Base-by-base conservation (phyloP, 164 flowering plant species). In the Stephania cephalantha region DNA sequence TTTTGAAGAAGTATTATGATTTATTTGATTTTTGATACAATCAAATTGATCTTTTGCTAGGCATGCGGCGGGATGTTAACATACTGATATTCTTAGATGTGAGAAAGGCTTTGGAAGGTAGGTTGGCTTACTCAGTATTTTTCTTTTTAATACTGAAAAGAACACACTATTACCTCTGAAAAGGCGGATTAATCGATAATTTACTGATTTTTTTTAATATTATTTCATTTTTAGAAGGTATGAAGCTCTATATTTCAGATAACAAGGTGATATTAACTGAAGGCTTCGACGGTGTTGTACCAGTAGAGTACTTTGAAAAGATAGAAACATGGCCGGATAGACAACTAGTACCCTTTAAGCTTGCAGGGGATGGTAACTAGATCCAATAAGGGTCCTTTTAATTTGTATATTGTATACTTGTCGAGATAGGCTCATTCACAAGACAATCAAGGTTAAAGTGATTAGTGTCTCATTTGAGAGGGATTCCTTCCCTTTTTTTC, bases 211-310 rank as follows among this genome's bases (percentile, higher is more conserved):
- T 10, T 48, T 20, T 18, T 15, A 50, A 50, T 50, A 2, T 61
- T 18, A n/a, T 61, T 61, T 61, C 53, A 58, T 48, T 31, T 70
- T 66, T 83, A 95, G 98, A 88, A 9, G 99, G 97, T 67, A 89
- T 95, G 96, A 90, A 91, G 90, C 80, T 95, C 12, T 93, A 90
- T 82, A 82, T 90, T 55, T 93, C 95, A 29, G 99, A 95, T 68
- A 95, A 95, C 85, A 85, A 80, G 79, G 99, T 95, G 75, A 90
- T 93, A 29, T 81, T 95, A 79, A 93, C 97, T 0, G 97, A 95
- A 85, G 99, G 99, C 50, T 88, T 95, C 75, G 91, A 92, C 71
- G 98, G 98, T 35, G 88, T 85, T 22, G 94, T 93, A 42, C 98
- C 98, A 0, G 85, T 85, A 25, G 87, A 87, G 82, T 93, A 84